Evolutionary conservation across 805 yeast species (phyloP), one percentile per base, ranked within the genome.

Genomic region (Zygoascus tannicola): DNA sequence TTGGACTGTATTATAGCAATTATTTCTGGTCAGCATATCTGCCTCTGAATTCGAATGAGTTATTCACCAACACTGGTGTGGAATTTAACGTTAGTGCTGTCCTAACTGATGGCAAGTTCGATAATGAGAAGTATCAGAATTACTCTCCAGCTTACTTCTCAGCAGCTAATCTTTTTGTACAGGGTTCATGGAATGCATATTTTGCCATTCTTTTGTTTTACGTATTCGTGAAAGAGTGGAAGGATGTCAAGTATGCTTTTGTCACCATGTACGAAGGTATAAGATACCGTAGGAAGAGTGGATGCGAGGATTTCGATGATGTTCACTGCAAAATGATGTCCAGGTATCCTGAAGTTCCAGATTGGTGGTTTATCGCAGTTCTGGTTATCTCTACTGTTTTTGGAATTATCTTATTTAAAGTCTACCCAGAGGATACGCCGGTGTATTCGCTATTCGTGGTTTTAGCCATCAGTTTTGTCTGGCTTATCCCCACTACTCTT

Each of bases 261-360:
- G 34, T 19, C 41, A 50, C 37, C 34, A 42, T 23, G 52, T 37
- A 15, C 8, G 16, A 32, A 15, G 43, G 45, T 20, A 32, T 40
- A 12, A 26, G 30, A 26, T 15, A 30, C 16, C 19, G 22, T 14
- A 18, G 41, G 32, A 44, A 39, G 20, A 32, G 38, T n/a, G 36
- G 16, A 16, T 44, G 21, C 20, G 33, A 76, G 22, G 56, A 63
- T n/a, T 38, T 46, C 23, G 39, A 53, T 32, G 58, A 54, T 40
- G 42, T 51, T 22, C 51, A 50, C 43, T 39, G 44, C 19, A 32
- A 47, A 32, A 66, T 76, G 53, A 76, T 75, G 77, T 56, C 52
- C 37, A 64, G 60, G 44, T 80, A 81, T 58, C 70, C 70, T 32
- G 86, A 81, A 50, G 85, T 79, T 18, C 92, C 94, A 1, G 82